Evolutionary conservation across 306 rosid species (phyloP).

Genomic region (Rosa rugosa): DNA sequence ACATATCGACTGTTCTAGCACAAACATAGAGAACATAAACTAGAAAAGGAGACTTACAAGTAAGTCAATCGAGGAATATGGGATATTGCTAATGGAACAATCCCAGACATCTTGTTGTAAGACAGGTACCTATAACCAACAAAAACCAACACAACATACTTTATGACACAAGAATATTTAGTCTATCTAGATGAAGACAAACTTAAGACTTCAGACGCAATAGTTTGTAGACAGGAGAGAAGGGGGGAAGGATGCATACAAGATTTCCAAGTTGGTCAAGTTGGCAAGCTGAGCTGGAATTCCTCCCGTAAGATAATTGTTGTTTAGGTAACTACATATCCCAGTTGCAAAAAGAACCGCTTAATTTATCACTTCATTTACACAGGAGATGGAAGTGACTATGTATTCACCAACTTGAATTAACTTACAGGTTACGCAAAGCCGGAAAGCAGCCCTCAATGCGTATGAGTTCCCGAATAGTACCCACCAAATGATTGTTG

Average conservation of each 20-base stretch:
- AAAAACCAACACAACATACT: constrained; percentile 7
- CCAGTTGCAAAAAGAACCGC: constrained; percentile 19
- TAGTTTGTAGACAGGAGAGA: background rate
- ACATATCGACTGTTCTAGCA: constrained; percentile 19
- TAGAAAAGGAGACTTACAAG: constrained; percentile 63
- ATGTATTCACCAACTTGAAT: constrained; percentile 17
- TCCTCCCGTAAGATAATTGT: constrained; percentile 94
- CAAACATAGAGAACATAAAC: background rate
- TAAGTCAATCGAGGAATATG: constrained; percentile 82
- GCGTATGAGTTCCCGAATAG: constrained; percentile 94
- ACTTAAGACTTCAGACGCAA: background rate
- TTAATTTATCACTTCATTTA: constrained; percentile 8
- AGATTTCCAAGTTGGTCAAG: constrained; percentile 86
- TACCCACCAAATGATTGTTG: constrained; percentile 97
- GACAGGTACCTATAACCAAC: constrained; percentile 76
- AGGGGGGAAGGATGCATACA: constrained; percentile 50
- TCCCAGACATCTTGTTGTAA: constrained; percentile 90
- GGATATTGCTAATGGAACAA: constrained; percentile 77
- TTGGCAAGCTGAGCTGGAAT: constrained; percentile 93
- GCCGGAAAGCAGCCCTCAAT: constrained; percentile 94
- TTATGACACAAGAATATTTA: background rate
- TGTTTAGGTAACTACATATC: constrained; percentile 73
- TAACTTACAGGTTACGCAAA: constrained; percentile 85
- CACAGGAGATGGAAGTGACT: background rate
- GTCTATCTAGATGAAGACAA: background rate